Conservation (phyloP, 176 grass and related monocot genomes). For the Carex kokanica region DNA sequence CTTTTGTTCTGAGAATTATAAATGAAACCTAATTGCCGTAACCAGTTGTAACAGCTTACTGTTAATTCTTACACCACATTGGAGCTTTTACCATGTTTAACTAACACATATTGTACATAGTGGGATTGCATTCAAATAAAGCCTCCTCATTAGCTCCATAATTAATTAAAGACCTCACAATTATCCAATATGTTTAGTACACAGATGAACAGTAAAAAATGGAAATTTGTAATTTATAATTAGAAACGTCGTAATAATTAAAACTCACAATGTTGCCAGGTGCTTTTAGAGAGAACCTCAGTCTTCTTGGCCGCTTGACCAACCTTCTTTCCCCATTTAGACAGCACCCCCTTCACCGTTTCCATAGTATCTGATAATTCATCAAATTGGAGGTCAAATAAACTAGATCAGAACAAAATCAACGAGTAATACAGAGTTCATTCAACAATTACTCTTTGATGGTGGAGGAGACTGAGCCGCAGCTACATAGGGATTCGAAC, state of each 20-base stretch:
- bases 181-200: not conserved
- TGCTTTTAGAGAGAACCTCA: conserved; percentile 87
- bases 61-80: not conserved
- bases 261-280: conserved; percentile 86
- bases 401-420: not conserved
- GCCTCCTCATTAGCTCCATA: not conserved
- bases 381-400: not conserved
- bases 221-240: not conserved
- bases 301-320: conserved; percentile 70
- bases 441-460: conserved; percentile 35
- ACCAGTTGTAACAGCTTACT: not conserved
- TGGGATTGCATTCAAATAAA: not conserved
- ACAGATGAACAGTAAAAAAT: not conserved
- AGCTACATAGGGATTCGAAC: conserved; percentile 50
- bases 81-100: not conserved
- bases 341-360: conserved; percentile 70
- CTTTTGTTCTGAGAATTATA: not conserved
- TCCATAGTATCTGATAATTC: conserved; percentile 50
- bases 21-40: not conserved
- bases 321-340: conserved; percentile 69
- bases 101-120: not conserved
- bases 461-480: conserved; percentile 38
- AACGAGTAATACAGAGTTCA: not conserved
- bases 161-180: not conserved
- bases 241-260: not conserved